These are phyloP conservation scores for Mortierella sp. DNA, from an alignment of 371 early-diverging fungal genomes.

Conservation along the genomic window DNA sequence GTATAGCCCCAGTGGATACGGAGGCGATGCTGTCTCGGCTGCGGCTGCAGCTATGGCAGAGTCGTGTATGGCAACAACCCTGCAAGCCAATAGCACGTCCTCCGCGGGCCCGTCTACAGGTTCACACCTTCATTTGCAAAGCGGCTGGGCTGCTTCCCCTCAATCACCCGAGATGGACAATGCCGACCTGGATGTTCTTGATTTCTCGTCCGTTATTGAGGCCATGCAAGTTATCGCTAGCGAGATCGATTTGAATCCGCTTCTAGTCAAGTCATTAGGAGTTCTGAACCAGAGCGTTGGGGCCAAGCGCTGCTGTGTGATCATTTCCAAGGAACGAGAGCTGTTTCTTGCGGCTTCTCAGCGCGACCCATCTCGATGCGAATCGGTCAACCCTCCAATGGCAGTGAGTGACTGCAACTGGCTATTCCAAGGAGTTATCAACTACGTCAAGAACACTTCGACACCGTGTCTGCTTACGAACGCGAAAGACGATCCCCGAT, in stretches of 20 bases:
- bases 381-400: slow-evolving; percentile 42
- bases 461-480: slow-evolving; percentile 34
- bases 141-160: slow-evolving; percentile 26
- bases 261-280: slow-evolving; percentile 46
- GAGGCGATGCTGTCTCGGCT: slow-evolving; percentile 30
- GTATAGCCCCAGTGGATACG: slow-evolving; percentile 19
- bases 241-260: slow-evolving; percentile 42
- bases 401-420: slow-evolving; percentile 22
- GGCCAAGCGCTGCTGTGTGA: slow-evolving; percentile 35
- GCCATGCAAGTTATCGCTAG: slow-evolving; percentile 53
- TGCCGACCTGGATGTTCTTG: slow-evolving; percentile 44
- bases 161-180: slow-evolving; percentile 42
- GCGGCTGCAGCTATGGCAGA: slow-evolving; percentile 35
- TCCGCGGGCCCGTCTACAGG: slow-evolving; percentile 10
- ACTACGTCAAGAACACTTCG: slow-evolving; percentile 48
- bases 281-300: slow-evolving; percentile 50
- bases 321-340: slow-evolving; percentile 42
- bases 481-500: slow-evolving; percentile 49
- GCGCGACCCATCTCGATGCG: slow-evolving; percentile 32
- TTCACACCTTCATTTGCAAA: slow-evolving; percentile 21
- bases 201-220: slow-evolving; percentile 51
- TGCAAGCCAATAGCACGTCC: slow-evolving; percentile 11
- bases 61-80: slow-evolving; percentile 7
- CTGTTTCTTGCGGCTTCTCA: slow-evolving; percentile 39
- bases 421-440: slow-evolving; percentile 47